Evolutionary conservation across 768 basidiomycete genomes (phyloP).

Genomic region (Hydnum rufescens): DNA sequence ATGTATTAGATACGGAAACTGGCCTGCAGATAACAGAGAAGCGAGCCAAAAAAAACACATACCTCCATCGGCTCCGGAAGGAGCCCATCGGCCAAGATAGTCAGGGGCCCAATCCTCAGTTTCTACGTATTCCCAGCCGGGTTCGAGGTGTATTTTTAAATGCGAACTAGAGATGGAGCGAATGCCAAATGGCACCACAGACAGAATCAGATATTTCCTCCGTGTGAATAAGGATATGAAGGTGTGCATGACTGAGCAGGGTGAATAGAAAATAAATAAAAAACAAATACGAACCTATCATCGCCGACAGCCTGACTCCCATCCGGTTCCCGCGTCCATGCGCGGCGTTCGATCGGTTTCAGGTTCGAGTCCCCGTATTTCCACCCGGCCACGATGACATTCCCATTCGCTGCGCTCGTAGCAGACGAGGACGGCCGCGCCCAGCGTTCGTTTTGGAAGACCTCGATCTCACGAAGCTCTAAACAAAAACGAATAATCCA

Average conservation of each 20-base stretch:
- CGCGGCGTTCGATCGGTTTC: constrained; percentile 27
- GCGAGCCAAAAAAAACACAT: not conserved
- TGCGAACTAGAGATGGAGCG: constrained; percentile 37
- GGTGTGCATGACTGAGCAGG: no score
- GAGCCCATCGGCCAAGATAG: constrained; percentile 35
- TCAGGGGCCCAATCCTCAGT: constrained; percentile 66
- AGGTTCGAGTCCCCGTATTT: constrained; percentile 18
- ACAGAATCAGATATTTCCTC: no score
- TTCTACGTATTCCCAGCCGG: constrained; percentile 54
- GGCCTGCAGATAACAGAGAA: not conserved
- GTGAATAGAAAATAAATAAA: constrained; percentile 4
- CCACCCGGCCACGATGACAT: constrained; percentile 17
- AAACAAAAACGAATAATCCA: not conserved
- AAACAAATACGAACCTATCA: constrained; percentile 35
- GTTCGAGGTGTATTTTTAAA: constrained; percentile 56
- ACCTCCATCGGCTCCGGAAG: constrained; percentile 22
- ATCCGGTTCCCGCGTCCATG: constrained; percentile 55
- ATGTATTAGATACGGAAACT: not conserved
- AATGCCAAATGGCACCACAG: no score
- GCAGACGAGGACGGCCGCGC: constrained; percentile 9
- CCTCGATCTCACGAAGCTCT: constrained; percentile 39
- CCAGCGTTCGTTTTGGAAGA: constrained; percentile 69
- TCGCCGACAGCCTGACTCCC: constrained; percentile 46
- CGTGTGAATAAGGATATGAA: no score
- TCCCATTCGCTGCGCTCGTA: not conserved